A percentile compares a stretch with the other conserved stretches of the same genome.
Conservation (phyloP, 2,329 filamentous ascomycete genomes). For the Purpureocillium lavendulum region DNA sequence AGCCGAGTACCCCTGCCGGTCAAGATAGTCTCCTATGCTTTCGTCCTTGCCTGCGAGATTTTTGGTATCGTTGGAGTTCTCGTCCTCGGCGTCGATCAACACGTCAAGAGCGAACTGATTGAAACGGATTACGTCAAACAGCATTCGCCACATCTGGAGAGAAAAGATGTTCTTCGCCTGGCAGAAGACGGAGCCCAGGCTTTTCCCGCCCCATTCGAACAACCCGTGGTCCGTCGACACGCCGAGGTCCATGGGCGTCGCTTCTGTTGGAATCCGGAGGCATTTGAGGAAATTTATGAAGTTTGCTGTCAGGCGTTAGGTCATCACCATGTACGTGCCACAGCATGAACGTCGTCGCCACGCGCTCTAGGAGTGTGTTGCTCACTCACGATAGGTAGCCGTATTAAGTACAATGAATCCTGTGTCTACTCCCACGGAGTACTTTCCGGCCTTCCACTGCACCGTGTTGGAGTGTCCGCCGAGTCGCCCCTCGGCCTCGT, state of each 20-base stretch:
- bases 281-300: no score
- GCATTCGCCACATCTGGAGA: conserved; percentile 66
- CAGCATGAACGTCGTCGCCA: no score
- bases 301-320: no score
- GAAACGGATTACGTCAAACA: conserved; percentile 78
- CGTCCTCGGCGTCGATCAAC: conserved; percentile 38
- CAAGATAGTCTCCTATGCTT: no score
- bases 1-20: conserved; percentile 60
- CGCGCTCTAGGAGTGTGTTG: no score
- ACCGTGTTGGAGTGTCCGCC: conserved; percentile 80
- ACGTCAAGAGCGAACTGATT: conserved; percentile 74
- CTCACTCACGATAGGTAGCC: conserved; percentile 69
- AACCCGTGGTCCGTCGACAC: conserved; percentile 63
- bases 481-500: conserved; percentile 63
- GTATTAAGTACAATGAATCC: conserved; percentile 78
- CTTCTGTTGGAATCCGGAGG: conserved; percentile 34
- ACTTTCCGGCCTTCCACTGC: conserved; percentile 55
- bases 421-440: conserved; percentile 64
- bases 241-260: conserved; percentile 68
- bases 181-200: conserved; percentile 58
- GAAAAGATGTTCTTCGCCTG: conserved; percentile 62
- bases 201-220: conserved; percentile 72
- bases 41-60: no score
- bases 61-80: conserved; percentile 2
- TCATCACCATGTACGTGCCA: no score